Evolutionary conservation across 169 alveolate species (phyloP), one percentile per base, ranked within the genome.

Genomic region (Plasmodium malariae): DNA sequence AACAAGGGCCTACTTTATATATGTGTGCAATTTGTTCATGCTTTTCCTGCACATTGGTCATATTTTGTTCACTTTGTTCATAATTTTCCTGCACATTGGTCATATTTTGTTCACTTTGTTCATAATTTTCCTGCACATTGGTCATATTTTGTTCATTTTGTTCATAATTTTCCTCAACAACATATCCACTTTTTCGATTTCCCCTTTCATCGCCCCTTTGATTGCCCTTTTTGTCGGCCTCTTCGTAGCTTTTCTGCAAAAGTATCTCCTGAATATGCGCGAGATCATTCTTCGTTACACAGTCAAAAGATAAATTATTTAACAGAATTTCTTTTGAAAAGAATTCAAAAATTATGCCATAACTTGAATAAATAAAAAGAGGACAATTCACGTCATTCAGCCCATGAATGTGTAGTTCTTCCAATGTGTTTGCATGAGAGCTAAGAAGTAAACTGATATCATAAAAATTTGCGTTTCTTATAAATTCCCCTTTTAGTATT

Each of bases 311-410:
- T 2, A 76, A 37, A 12, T 76, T 76, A 60, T 62, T 76, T 51
- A 76, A 37, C 5, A 76, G 65, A 11, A 76, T 55, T 51, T 76
- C 88, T 65, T 76, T 76, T 14, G 88, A 57, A 32, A 76, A 55
- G 34, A 76, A 76, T 0, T 76, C 88, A 51, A 76, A 76, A 49
- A 76, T 45, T 17, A 76, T 76, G 17, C 76, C 51, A 45, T 76
- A 65, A 32, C 36, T 28, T 2, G 73, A 59, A 21, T 76, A 76
- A 60, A 76, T 76, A 32, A 76, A 51, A 19, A 76, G 24, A 40
- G 88, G 88, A 49, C 88, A 76, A 32, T 76, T 76, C 17, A 76
- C 74, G 43, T 76, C 88, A 26, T 76, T 76, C 55, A 76, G 21
- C n/a, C 88, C 88, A n/a, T 76, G 59, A 49, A 76, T 45, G 19